These are phyloP conservation scores for Eucalyptus albens DNA, from an alignment of 345 rosid genomes.

Conservation along the genomic window DNA sequence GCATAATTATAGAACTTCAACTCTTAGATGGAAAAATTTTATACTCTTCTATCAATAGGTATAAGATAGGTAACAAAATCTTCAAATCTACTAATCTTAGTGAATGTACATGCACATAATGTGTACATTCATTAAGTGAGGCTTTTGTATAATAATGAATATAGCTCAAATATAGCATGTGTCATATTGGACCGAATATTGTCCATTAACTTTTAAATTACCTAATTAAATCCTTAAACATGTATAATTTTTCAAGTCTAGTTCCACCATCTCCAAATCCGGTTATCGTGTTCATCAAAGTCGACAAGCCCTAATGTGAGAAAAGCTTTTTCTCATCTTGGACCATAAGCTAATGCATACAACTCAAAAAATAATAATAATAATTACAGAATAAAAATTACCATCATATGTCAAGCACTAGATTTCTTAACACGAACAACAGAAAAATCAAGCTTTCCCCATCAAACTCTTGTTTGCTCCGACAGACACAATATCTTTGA, in stretches of 20 bases:
- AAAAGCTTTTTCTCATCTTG: not conserved
- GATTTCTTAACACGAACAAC: not conserved
- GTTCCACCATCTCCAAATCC: not conserved
- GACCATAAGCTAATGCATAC: no score
- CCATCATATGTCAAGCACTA: not conserved
- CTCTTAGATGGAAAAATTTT: not conserved
- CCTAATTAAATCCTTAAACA: not conserved
- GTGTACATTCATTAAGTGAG: not conserved
- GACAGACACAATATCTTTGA: not conserved
- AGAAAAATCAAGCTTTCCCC: not conserved
- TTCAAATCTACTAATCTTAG: not conserved
- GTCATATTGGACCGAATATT: not conserved
- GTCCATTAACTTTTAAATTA: not conserved
- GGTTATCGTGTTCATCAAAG: not conserved
- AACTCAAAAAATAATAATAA: no score
- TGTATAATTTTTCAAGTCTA: not conserved
- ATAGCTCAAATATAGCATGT: not conserved
- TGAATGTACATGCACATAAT: not conserved
- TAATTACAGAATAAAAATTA: no score
- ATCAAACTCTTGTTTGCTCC: not conserved
- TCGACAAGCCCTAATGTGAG: not conserved
- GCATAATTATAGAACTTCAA: not conserved
- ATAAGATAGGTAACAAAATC: not conserved
- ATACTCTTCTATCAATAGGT: not conserved
- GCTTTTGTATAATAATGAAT: no score